These are phyloP conservation scores for Linnemannia zychae DNA, from an alignment of 192 early-diverging fungal genomes.

Conservation along the genomic window DNA sequence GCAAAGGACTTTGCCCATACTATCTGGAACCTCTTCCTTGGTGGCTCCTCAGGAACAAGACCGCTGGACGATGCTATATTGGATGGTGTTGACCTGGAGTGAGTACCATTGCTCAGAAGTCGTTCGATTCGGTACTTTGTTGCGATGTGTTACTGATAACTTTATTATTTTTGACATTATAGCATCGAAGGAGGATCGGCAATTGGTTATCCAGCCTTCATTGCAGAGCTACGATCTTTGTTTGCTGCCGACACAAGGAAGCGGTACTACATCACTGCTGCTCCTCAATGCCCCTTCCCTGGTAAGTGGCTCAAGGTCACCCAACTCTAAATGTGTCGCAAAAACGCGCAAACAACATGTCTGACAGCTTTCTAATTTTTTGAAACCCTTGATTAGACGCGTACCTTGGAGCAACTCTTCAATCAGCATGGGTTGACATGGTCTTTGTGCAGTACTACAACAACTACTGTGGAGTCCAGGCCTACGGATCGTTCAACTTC, in stretches of 20 bases:
- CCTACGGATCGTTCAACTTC: conserved; percentile 62
- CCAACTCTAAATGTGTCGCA: neutral
- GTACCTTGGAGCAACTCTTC: conserved; percentile 69
- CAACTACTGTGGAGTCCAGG: conserved; percentile 75
- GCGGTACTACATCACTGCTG: conserved; percentile 73
- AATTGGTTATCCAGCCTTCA: conserved; percentile 71
- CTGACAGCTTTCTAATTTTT: neutral
- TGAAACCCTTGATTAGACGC: conserved; percentile 48
- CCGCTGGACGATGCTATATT: conserved; percentile 79
- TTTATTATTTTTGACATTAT: conserved; percentile 27
- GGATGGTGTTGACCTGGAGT: conserved; percentile 78
- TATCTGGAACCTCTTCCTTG: conserved; percentile 84
- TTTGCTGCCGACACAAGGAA: conserved; percentile 61
- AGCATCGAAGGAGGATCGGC: conserved; percentile 78
- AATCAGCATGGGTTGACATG: conserved; percentile 75
- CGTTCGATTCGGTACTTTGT: too few species aligned
- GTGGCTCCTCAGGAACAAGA: conserved; percentile 68
- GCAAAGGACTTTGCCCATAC: conserved; percentile 73
- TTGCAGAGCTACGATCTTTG: conserved; percentile 65
- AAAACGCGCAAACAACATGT: neutral
- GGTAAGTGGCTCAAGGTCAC: conserved; percentile 21
- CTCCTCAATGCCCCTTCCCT: conserved; percentile 81
- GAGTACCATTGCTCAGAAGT: neutral
- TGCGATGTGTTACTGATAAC: neutral
- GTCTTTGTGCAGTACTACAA: conserved; percentile 89